These are phyloP conservation scores for Naganishia albida DNA, from an alignment of 1,284 basidiomycete genomes.

Conservation along the genomic window DNA sequence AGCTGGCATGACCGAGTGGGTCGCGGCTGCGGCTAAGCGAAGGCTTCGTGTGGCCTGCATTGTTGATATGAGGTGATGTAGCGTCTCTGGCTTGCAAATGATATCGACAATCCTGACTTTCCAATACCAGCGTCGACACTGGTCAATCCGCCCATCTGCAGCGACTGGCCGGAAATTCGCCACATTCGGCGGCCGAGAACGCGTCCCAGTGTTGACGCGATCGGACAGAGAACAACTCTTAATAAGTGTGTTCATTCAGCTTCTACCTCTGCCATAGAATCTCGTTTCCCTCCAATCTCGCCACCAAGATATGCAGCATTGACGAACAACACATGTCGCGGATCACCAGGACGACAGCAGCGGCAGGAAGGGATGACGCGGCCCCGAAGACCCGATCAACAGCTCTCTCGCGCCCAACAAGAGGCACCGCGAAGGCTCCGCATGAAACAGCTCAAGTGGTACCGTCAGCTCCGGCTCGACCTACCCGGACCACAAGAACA, in stretches of 20 bases:
- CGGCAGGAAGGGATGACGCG: not conserved
- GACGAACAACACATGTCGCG: slow-evolving; percentile 9
- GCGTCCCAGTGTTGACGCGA: not conserved
- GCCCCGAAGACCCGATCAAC: not conserved
- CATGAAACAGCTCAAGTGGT: not conserved
- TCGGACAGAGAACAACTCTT: not conserved
- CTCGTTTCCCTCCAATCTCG: not conserved
- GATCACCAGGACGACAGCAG: not conserved
- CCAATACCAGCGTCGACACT: not conserved
- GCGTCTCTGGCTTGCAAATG: too few relatives aligned
- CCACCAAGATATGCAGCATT: not conserved
- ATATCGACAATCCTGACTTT: too few relatives aligned
- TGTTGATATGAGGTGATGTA: not conserved
- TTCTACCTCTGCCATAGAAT: slow-evolving; percentile 1
- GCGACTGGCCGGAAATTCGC: too few relatives aligned
- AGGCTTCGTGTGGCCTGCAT: slow-evolving; percentile 16
- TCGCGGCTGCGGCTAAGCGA: not conserved
- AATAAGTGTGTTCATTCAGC: slow-evolving; percentile 19
- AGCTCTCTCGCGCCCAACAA: not conserved
- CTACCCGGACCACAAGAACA: not conserved
- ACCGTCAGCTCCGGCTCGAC: not conserved
- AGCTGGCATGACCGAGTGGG: slow-evolving; percentile 5
- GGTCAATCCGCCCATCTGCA: not conserved
- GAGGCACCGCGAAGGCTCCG: not conserved
- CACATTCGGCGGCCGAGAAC: not conserved